A percentile compares a stretch with the other conserved stretches of the same genome.
phyloP scores from a whole-genome alignment of 1,284 basidiomycete species.

The Porogramme epimiltina region DNA sequence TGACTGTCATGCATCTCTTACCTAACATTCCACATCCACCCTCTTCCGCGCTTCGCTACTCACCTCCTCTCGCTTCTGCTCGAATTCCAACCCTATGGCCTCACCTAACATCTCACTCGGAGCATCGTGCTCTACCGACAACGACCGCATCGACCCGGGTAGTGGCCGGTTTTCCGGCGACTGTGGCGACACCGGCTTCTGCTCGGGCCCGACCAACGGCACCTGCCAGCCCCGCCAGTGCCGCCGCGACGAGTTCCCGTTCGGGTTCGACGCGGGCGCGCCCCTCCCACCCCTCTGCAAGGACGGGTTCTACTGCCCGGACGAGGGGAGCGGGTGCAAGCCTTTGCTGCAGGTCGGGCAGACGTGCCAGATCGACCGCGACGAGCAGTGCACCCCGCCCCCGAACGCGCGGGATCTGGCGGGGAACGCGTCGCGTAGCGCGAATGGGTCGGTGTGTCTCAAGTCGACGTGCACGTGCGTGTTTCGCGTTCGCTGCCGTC shows the following conservation, averaged over 20 bases:
- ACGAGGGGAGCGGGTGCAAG: conserved; percentile 67
- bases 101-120: conserved; percentile 19
- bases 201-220: conserved; percentile 43
- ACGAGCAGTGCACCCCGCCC: conserved; percentile 62
- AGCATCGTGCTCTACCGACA: conserved; percentile 32
- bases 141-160: conserved; percentile 57
- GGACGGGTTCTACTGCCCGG: conserved; percentile 65
- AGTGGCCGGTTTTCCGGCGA: conserved; percentile 67
- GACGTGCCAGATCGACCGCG: conserved; percentile 68
- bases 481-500: background rate
- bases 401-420: conserved; percentile 41
- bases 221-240: conserved; percentile 53
- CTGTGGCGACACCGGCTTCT: conserved; percentile 66
- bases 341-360: conserved; percentile 47
- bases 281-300: conserved; percentile 60
- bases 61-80: too few relatives aligned
- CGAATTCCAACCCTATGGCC: too few relatives aligned
- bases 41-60: too few relatives aligned
- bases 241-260: conserved; percentile 66
- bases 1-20: too few relatives aligned
- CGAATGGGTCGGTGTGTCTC: conserved; percentile 64
- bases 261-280: conserved; percentile 47
- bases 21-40: too few relatives aligned
- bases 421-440: conserved; percentile 40
- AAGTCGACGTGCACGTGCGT: conserved; percentile 64